Conservation (phyloP, 1,284 basidiomycete species). For the Ustilago nuda region DNA sequence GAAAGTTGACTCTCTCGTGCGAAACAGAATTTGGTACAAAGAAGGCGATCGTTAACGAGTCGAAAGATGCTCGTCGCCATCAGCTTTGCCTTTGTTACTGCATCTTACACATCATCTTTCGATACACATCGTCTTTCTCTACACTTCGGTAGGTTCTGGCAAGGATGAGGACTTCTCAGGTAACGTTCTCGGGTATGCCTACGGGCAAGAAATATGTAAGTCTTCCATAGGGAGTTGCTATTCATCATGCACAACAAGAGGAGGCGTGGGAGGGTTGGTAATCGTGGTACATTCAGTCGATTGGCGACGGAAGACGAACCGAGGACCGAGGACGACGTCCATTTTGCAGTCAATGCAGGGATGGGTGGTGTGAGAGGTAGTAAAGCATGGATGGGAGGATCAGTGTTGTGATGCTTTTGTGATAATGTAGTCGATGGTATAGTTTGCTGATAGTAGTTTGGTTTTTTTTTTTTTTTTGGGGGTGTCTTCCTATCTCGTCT, state of each 20-base stretch:
- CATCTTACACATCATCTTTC: slow-evolving; percentile 9
- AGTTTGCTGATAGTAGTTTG: neutral
- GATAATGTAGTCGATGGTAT: neutral
- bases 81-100: slow-evolving; percentile 4
- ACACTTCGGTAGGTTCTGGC: neutral
- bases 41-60: slow-evolving; percentile 14
- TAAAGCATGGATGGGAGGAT: neutral
- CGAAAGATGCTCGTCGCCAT: slow-evolving; percentile 6
- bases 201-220: slow-evolving; percentile 65
- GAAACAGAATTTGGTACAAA: slow-evolving; percentile 10
- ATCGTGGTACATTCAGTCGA: neutral
- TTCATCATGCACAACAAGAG: neutral
- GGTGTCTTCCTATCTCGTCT: neutral
- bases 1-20: slow-evolving; percentile 23
- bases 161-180: slow-evolving; percentile 55
- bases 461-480: neutral
- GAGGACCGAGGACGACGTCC: too few species aligned
- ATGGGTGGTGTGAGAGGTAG: neutral
- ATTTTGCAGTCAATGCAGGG: too few species aligned
- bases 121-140: neutral
- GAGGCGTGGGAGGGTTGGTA: neutral
- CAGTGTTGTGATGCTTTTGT: neutral
- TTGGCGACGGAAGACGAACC: neutral
- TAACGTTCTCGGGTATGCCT: slow-evolving; percentile 60
- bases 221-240: neutral